phyloP scores from a whole-genome alignment of 2,329 filamentous ascomycete species.

The Fusarium beomiforme region DNA sequence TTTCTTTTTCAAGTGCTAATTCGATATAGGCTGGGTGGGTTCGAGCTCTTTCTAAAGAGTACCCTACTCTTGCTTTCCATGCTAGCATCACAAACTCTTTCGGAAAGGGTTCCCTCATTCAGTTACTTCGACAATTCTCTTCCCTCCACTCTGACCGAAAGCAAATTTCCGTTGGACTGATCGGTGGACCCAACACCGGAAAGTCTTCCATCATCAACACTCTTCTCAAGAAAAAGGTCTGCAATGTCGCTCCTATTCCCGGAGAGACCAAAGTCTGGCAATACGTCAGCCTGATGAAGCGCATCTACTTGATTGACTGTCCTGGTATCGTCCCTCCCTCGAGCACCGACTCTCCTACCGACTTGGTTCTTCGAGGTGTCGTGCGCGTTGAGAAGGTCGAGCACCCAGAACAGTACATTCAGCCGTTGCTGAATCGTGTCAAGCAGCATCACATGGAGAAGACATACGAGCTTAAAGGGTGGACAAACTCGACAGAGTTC shows the following conservation, averaged over 20 bases:
- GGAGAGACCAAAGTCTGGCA: constrained; percentile 99
- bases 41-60: constrained; percentile 84
- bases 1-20: constrained; percentile 33
- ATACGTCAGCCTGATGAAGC: constrained; percentile 94
- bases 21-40: constrained; percentile 86
- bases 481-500: constrained; percentile 81
- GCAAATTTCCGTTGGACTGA: constrained; percentile 91
- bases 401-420: constrained; percentile 95
- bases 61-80: constrained; percentile 94
- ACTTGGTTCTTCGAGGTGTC: constrained; percentile 89
- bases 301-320: constrained; percentile 91
- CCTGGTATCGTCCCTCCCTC: constrained; percentile 95
- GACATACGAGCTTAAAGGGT: constrained; percentile 89
- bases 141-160: constrained; percentile 89
- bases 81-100: constrained; percentile 96
- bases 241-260: constrained; percentile 91
- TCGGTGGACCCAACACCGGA: constrained; percentile 84
- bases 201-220: constrained; percentile 99
- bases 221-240: constrained; percentile 91
- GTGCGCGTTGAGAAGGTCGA: constrained; percentile 96
- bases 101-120: constrained; percentile 93
- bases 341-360: constrained; percentile 82
- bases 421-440: constrained; percentile 80
- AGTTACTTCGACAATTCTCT: constrained; percentile 91
- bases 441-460: constrained; percentile 90